phyloP scores from a whole-genome alignment of 108 stramenopile genomes.

The Aurantiochytrium sp. region DNA sequence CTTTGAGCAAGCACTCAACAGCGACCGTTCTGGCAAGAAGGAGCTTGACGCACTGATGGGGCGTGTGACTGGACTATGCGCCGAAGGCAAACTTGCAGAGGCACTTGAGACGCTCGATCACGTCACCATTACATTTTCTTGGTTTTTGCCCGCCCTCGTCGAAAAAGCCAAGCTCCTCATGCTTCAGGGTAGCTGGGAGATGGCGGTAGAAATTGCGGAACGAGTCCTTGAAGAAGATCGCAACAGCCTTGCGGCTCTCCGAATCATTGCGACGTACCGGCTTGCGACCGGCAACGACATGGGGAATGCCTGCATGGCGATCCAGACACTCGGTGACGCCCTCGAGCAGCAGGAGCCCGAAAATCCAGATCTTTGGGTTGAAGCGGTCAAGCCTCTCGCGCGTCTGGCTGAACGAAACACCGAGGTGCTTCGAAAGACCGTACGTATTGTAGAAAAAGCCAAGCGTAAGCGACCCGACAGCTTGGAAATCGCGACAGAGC shows the following conservation, averaged over 20 bases:
- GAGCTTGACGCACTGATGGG: conserved; percentile 47
- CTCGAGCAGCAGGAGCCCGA: conserved; percentile 31
- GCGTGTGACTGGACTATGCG: not conserved
- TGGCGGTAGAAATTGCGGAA: conserved; percentile 30
- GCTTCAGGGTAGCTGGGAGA: conserved; percentile 44
- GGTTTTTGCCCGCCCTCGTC: conserved; percentile 44
- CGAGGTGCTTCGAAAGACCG: conserved; percentile 30
- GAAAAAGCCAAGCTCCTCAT: conserved; percentile 44
- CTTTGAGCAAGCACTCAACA: not conserved
- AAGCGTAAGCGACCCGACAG: not conserved
- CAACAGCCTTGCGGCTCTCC: not conserved
- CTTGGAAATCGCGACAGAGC: conserved; percentile 24
- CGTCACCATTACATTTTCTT: conserved; percentile 33
- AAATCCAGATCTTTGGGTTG: conserved; percentile 32
- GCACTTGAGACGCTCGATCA: conserved; percentile 33
- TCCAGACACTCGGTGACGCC: conserved; percentile 27
- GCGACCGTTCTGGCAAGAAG: conserved; percentile 19
- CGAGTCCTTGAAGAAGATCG: conserved; percentile 19
- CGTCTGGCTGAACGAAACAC: conserved; percentile 28
- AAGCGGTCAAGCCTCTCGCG: conserved; percentile 26
- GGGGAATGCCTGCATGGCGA: not conserved
- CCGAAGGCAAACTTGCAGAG: not conserved
- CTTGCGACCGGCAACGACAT: conserved; percentile 20
- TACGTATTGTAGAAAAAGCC: conserved; percentile 28
- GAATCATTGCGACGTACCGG: not conserved